Conservation (phyloP, 2,329 filamentous ascomycete genomes). For the Davidsoniella australis region DNA sequence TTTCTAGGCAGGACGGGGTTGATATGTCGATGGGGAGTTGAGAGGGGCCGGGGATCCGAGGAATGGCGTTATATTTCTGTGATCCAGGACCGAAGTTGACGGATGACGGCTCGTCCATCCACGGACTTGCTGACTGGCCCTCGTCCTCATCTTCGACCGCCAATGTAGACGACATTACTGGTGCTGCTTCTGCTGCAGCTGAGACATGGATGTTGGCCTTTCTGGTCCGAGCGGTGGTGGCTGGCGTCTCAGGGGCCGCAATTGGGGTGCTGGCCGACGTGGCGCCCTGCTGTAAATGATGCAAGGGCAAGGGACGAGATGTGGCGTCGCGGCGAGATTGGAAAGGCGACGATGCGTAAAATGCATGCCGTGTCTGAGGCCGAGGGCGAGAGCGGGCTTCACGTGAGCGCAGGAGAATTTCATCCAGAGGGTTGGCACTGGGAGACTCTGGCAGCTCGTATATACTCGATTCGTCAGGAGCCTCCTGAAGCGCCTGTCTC, state of each 20-base stretch:
- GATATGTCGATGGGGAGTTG: slow-evolving; percentile 9
- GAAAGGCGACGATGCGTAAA: not conserved
- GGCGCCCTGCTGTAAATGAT: slow-evolving; percentile 5
- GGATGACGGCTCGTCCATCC: slow-evolving; percentile 12
- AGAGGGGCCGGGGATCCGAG: slow-evolving; percentile 9
- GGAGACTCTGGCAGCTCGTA: slow-evolving; percentile 11
- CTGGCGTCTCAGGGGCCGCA: slow-evolving; percentile 11
- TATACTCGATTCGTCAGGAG: not conserved
- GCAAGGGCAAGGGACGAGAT: not conserved
- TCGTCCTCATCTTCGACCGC: not conserved
- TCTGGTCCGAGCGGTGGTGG: slow-evolving; percentile 11
- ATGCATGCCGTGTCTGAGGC: not conserved
- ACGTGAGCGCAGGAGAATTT: slow-evolving; percentile 2
- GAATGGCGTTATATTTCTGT: slow-evolving; percentile 3
- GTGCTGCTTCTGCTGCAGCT: not conserved
- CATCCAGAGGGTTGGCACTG: not conserved
- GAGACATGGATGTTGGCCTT: slow-evolving; percentile 8
- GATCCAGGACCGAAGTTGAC: slow-evolving; percentile 8
- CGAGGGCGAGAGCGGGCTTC: not conserved
- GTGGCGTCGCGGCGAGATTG: not conserved
- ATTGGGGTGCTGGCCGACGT: not conserved
- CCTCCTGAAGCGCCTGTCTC: not conserved
- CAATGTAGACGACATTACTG: not conserved
- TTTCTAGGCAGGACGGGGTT: slow-evolving; percentile 6
- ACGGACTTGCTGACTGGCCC: slow-evolving; percentile 4